Base-by-base conservation (phyloP, 2,329 filamentous ascomycete species). In the Westerdykella aurantiaca region DNA sequence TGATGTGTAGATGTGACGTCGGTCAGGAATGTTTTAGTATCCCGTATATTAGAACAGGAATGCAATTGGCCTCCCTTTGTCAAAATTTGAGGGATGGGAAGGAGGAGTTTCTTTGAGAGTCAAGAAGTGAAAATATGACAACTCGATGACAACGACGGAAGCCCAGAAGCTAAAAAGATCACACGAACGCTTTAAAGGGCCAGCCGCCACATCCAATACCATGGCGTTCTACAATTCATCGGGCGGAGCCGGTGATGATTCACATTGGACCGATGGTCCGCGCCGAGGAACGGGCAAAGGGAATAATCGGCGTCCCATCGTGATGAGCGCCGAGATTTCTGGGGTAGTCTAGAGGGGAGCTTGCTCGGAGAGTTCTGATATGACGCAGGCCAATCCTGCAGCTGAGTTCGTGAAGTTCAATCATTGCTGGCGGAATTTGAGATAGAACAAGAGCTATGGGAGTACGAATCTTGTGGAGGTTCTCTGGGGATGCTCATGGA, bases 251-350 rank as follows among this genome's bases (percentile, higher is more conserved):
- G 25, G 25, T 29, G 25, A 9, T 16, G 16, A 9, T 46, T 44
- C 62, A 59, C 61, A 66, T 64, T 66, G 60, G 59, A 34, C 61
- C 61, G 61, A 64, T 51, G 39, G 31, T 48, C 25, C 44, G 51
- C 50, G 50, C 58, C 61, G 57, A 60, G 61, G 61, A 53, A 53
- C 21, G 23, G 14, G 14, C 25, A 14, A 35, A 35, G 33, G 33
- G 33, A 18, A 35, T 14, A 9, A 6, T 7, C 33, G n/a, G n/a
- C n/a, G 33, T 18, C 9, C 33, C 17, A 18, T 14, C 4, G 33
- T 16, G 33, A 35, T 35, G n/a, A 13, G 33, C 33, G 33, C 33
- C 33, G 33, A 35, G 25, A 29, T 10, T 29, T 33, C 29, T 33
- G 33, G 33, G 33, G 33, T 35, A n/a, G n/a, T n/a, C n/a, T n/a